A percentile compares a stretch with the other conserved stretches of the same genome.
These are phyloP conservation scores for Neoarthrinium moseri DNA, from an alignment of 2,329 filamentous ascomycete species.

Conservation along the genomic window DNA sequence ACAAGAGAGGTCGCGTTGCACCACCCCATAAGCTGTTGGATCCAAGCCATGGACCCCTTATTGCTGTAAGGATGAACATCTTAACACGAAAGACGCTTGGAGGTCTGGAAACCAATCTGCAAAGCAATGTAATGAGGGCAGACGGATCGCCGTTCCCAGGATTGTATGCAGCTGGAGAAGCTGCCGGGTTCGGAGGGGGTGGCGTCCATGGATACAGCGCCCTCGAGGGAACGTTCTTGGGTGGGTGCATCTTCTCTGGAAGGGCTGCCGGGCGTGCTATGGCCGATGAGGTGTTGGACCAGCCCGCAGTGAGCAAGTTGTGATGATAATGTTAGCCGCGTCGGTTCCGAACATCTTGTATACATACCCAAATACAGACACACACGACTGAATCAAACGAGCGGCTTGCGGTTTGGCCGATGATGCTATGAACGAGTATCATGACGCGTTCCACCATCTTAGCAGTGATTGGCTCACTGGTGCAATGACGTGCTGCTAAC, in stretches of 20 bases:
- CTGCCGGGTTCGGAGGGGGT: constrained; percentile 60
- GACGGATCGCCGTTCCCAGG: constrained; percentile 51
- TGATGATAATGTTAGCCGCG: not conserved
- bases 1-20: constrained; percentile 49
- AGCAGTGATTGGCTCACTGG: not conserved
- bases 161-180: constrained; percentile 60
- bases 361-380: not conserved
- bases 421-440: not conserved
- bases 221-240: constrained; percentile 61
- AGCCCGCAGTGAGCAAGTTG: not conserved
- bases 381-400: not conserved
- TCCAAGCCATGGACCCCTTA: constrained; percentile 54
- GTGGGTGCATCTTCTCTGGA: constrained; percentile 63
- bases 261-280: constrained; percentile 55
- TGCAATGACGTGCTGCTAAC: not conserved
- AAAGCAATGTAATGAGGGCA: constrained; percentile 51
- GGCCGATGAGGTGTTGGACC: constrained; percentile 41
- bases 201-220: constrained; percentile 63
- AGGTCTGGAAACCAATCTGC: constrained; percentile 58
- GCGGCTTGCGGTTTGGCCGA: too few relatives aligned
- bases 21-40: constrained; percentile 54
- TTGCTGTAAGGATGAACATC: constrained; percentile 60
- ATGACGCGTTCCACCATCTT: not conserved
- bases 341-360: not conserved
- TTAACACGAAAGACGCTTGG: constrained; percentile 61